These are phyloP conservation scores for Hanseniaspora hatyaiensis DNA, from an alignment of 805 yeast genomes.

Conservation along the genomic window DNA sequence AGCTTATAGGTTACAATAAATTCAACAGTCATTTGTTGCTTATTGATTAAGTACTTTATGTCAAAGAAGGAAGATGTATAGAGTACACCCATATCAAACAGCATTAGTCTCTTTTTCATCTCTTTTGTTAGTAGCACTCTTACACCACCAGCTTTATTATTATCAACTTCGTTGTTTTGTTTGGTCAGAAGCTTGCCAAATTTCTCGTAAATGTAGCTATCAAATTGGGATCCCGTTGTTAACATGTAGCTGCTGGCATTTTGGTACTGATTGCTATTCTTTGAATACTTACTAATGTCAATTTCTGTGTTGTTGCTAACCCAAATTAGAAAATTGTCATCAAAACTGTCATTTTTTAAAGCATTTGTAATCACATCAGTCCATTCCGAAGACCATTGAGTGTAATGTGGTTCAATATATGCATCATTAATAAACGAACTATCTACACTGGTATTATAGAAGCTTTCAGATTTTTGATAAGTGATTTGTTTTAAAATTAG, in stretches of 20 bases:
- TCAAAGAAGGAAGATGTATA: not conserved
- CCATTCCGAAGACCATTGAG: constrained; percentile 2
- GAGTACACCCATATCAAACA: constrained; percentile 8
- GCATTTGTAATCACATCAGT: not conserved
- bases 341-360: not conserved
- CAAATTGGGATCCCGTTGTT: not conserved
- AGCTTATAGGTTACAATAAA: not conserved
- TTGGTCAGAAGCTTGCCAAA: not conserved
- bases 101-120: constrained; percentile 2
- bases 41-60: constrained; percentile 3
- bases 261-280: not conserved
- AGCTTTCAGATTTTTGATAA: no score
- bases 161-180: not conserved
- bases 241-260: not conserved
- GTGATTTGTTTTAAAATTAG: not conserved
- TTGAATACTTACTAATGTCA: not conserved
- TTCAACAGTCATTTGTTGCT: not conserved
- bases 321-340: constrained; percentile 2
- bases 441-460: not conserved
- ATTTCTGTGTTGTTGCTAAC: not conserved
- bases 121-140: not conserved
- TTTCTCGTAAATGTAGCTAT: not conserved
- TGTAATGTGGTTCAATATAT: not conserved
- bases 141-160: not conserved
- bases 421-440: not conserved